Percentiles rank a stretch among this genome's conserved stretches.
Evolutionary conservation across 2,329 filamentous ascomycete genomes (phyloP).

Genomic region (Cladosporium sp.): DNA sequence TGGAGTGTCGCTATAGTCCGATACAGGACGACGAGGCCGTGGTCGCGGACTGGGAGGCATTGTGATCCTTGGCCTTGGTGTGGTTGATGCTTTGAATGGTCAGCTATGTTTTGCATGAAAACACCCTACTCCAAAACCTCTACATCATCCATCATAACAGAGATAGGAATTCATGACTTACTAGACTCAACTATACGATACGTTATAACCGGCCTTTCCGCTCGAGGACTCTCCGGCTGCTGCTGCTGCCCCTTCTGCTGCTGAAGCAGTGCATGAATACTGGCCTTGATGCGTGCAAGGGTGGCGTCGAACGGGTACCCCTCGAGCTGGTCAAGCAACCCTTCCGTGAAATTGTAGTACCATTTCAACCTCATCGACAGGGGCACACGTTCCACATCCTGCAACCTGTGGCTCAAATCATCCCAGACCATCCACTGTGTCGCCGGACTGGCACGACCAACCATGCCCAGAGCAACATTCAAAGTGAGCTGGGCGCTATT

Average conservation of each 20-base stretch:
- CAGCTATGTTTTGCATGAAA: neutral
- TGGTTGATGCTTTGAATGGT: conserved; percentile 4
- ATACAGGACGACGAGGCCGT: neutral
- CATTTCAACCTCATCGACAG: conserved; percentile 51
- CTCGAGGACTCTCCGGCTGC: neutral
- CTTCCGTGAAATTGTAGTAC: conserved; percentile 53
- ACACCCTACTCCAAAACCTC: neutral
- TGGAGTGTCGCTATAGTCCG: conserved; percentile 16
- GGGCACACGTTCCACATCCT: conserved; percentile 47
- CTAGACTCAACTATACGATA: neutral
- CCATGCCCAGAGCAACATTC: conserved; percentile 50
- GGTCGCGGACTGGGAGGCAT: conserved; percentile 21
- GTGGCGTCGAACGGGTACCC: neutral
- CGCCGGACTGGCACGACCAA: conserved; percentile 41
- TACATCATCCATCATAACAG: neutral
- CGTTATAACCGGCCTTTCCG: neutral
- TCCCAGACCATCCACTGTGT: conserved; percentile 54
- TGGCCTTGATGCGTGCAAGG: conserved; percentile 18
- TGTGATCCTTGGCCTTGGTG: conserved; percentile 22
- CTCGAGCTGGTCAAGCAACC: conserved; percentile 22
- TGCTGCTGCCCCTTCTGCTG: neutral
- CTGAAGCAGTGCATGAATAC: neutral
- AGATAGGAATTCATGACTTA: neutral
- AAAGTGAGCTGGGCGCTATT: conserved; percentile 54
- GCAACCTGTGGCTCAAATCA: conserved; percentile 49